Conservation (phyloP, 345 rosid species). For the Eucalyptus globulus region DNA sequence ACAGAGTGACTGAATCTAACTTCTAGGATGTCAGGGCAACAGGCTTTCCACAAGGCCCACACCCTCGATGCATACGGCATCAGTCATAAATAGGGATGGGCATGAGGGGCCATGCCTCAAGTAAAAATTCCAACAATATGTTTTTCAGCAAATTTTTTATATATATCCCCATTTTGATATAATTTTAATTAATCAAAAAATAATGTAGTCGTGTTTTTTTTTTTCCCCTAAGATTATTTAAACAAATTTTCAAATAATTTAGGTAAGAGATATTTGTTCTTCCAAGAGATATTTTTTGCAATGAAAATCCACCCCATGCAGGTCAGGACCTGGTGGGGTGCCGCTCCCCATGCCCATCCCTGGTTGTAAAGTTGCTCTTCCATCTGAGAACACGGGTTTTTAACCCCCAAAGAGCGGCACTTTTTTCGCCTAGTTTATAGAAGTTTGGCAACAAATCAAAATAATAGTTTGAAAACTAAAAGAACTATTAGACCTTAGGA, state of each 20-base stretch:
- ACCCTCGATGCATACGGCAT: background rate
- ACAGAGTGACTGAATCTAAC: background rate
- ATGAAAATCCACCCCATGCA: background rate
- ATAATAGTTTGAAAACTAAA: background rate
- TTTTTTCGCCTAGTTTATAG: background rate
- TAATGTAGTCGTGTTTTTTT: background rate
- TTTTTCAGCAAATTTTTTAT: background rate
- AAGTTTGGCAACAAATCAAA: background rate
- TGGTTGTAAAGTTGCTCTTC: background rate
- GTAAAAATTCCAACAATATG: background rate
- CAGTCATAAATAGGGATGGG: background rate
- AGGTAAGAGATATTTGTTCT: background rate
- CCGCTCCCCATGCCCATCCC: background rate
- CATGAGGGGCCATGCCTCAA: background rate
- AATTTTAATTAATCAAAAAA: background rate
- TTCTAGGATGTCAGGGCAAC: background rate
- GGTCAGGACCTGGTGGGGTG: background rate
- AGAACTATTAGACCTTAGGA: background rate
- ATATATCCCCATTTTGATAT: background rate
- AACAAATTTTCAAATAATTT: background rate
- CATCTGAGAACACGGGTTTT: background rate
- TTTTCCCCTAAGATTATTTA: background rate
- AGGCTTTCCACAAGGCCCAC: background rate
- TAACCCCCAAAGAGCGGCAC: background rate
- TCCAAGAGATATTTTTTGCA: background rate